A percentile compares a stretch with the other conserved stretches of the same genome.
These are phyloP conservation scores for Fomitiporia mediterranea DNA, from an alignment of 1,284 basidiomycete genomes.

Conservation along the genomic window DNA sequence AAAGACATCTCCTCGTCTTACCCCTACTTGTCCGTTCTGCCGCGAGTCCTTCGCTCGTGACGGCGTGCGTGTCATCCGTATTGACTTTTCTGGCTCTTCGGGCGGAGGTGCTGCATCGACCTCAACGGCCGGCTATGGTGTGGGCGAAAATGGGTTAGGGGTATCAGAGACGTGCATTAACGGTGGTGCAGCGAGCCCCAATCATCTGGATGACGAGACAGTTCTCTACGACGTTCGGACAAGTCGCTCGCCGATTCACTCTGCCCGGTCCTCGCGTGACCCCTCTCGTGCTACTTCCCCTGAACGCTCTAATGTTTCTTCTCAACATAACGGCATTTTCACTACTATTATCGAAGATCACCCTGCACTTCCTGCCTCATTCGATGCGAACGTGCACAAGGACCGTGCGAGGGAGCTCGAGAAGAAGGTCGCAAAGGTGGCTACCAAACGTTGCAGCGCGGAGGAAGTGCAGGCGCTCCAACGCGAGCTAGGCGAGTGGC, in stretches of 20 bases:
- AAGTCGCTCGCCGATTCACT: slow-evolving; percentile 7
- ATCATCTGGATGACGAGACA: slow-evolving; percentile 14
- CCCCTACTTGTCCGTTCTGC: slow-evolving; percentile 75
- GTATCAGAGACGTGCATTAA: slow-evolving; percentile 44
- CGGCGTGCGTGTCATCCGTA: slow-evolving; percentile 66
- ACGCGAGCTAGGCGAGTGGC: slow-evolving; percentile 69
- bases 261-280: slow-evolving; percentile 11
- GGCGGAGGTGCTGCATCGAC: slow-evolving; percentile 58
- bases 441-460: slow-evolving; percentile 79
- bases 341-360: slow-evolving; percentile 15
- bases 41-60: slow-evolving; percentile 64
- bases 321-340: slow-evolving; percentile 4
- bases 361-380: slow-evolving; percentile 36
- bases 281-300: slow-evolving; percentile 17
- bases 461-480: slow-evolving; percentile 73
- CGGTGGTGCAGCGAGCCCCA: slow-evolving; percentile 32
- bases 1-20: slow-evolving; percentile 62
- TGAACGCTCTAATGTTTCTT: neutral
- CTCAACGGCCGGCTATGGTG: slow-evolving; percentile 23
- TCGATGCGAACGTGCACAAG: slow-evolving; percentile 37
- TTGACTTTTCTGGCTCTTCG: slow-evolving; percentile 56
- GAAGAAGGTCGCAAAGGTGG: slow-evolving; percentile 70
- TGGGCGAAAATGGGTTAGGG: slow-evolving; percentile 43
- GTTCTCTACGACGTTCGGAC: slow-evolving; percentile 15
- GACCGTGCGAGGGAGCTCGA: slow-evolving; percentile 64